Percentiles rank a stretch among this genome's conserved stretches.
These are phyloP conservation scores for Paradendryphiella salina DNA, from an alignment of 2,329 filamentous ascomycete species.

Conservation along the genomic window DNA sequence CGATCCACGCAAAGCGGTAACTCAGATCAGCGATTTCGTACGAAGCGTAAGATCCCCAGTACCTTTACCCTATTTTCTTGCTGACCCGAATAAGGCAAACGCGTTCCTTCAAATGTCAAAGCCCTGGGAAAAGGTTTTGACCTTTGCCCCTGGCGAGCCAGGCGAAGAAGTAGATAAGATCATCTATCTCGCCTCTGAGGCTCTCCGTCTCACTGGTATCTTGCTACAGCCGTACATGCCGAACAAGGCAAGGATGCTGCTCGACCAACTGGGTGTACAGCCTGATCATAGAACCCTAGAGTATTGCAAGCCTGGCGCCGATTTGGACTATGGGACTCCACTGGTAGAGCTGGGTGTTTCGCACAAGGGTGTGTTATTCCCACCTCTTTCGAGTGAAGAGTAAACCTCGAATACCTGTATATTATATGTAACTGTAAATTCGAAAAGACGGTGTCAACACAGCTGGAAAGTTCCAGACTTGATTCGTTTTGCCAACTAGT, in stretches of 20 bases:
- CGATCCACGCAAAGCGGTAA: conserved; percentile 36
- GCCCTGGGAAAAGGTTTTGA: conserved; percentile 68
- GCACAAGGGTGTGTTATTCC: conserved; percentile 57
- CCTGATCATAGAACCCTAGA: conserved; percentile 63
- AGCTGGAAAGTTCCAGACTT: neutral
- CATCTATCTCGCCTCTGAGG: conserved; percentile 74
- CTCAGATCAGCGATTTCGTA: conserved; percentile 34
- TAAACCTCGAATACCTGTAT: conserved; percentile 9
- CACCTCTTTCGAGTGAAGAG: conserved; percentile 40
- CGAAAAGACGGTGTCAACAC: neutral
- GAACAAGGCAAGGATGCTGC: conserved; percentile 68
- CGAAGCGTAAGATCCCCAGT: conserved; percentile 28
- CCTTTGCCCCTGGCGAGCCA: conserved; percentile 31
- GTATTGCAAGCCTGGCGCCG: conserved; percentile 64
- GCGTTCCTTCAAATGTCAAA: conserved; percentile 64
- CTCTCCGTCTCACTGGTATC: conserved; percentile 77
- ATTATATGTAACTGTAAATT: conserved; percentile 4
- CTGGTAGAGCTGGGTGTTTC: conserved; percentile 48
- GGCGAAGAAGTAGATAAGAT: conserved; percentile 47
- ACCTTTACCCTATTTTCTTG: neutral
- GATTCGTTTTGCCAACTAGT: neutral
- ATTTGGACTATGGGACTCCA: conserved; percentile 68
- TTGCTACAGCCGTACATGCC: conserved; percentile 92
- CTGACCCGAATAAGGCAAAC: conserved; percentile 59
- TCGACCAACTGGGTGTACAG: conserved; percentile 77